Percentiles rank a stretch among this genome's conserved stretches.
Evolutionary conservation across 768 basidiomycete genomes (phyloP).

Genomic region (Lactarius quietus): DNA sequence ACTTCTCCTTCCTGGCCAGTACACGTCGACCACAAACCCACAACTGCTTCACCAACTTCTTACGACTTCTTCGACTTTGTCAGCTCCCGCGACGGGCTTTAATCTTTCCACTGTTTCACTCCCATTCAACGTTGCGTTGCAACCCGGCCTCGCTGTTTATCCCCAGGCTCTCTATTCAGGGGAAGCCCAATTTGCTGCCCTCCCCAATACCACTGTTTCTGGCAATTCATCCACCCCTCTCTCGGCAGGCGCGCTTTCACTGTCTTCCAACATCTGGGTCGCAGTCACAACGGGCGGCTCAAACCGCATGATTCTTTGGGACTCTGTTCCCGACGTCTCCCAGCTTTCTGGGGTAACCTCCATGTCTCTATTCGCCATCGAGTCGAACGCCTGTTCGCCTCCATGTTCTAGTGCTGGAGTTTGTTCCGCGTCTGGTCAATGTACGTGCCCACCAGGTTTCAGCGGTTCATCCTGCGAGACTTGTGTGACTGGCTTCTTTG

Average conservation of each 20-base stretch:
- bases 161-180: constrained; percentile 62
- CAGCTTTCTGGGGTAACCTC: constrained; percentile 56
- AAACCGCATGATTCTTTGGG: constrained; percentile 70
- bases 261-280: constrained; percentile 69
- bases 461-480: constrained; percentile 76
- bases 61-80: constrained; percentile 58
- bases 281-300: constrained; percentile 53
- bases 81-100: constrained; percentile 62
- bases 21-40: constrained; percentile 66
- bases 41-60: constrained; percentile 65
- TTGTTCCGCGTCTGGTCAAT: constrained; percentile 68
- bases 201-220: constrained; percentile 47
- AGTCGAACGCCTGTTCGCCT: constrained; percentile 72
- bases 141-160: constrained; percentile 67
- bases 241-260: constrained; percentile 54
- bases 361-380: constrained; percentile 63
- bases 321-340: constrained; percentile 68
- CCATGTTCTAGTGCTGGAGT: constrained; percentile 69
- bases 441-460: constrained; percentile 71
- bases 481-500: constrained; percentile 73
- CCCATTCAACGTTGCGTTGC: constrained; percentile 63
- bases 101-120: constrained; percentile 53
- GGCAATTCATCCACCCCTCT: constrained; percentile 42
- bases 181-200: constrained; percentile 52
- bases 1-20: constrained; percentile 74